A percentile compares a stretch with the other conserved stretches of the same genome.
These are phyloP conservation scores for Dioscorea dumetorum DNA, from an alignment of 106 monocot genomes.

Conservation along the genomic window DNA sequence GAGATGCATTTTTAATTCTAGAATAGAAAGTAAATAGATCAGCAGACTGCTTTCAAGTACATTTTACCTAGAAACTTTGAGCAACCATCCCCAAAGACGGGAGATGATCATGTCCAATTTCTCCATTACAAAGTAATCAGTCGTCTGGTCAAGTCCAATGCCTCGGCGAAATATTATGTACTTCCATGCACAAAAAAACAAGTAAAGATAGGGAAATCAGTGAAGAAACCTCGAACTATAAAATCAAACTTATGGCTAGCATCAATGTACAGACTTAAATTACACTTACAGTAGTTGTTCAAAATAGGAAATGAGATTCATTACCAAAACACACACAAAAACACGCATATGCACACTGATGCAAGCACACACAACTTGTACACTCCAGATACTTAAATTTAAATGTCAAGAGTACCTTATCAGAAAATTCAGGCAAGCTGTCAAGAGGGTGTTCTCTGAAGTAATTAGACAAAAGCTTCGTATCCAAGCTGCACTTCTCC, in stretches of 20 bases:
- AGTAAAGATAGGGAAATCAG: background rate
- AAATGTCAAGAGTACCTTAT: conserved; percentile 52
- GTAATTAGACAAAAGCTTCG: conserved; percentile 55
- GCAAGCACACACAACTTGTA: no score
- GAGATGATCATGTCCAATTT: conserved; percentile 76
- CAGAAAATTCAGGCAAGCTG: conserved; percentile 73
- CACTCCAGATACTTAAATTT: no score
- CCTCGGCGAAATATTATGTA: conserved; percentile 85
- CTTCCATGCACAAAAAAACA: conserved; percentile 19
- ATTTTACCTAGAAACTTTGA: conserved; percentile 46
- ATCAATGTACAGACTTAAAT: no score
- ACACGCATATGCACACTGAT: no score
- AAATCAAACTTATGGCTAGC: no score
- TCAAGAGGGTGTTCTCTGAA: conserved; percentile 70
- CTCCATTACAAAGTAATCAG: conserved; percentile 68
- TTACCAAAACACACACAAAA: no score
- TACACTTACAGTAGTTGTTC: no score
- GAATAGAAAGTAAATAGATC: background rate
- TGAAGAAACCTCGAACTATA: background rate
- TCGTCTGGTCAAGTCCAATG: conserved; percentile 70
- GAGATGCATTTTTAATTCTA: background rate
- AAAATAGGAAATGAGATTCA: no score
- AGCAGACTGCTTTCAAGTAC: background rate
- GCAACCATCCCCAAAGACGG: conserved; percentile 62
- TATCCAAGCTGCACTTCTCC: conserved; percentile 61